Evolutionary conservation across 225 moss, liverwort and hornwort species (phyloP).

Genomic region (Bryoerythrophyllum caledonicum): DNA sequence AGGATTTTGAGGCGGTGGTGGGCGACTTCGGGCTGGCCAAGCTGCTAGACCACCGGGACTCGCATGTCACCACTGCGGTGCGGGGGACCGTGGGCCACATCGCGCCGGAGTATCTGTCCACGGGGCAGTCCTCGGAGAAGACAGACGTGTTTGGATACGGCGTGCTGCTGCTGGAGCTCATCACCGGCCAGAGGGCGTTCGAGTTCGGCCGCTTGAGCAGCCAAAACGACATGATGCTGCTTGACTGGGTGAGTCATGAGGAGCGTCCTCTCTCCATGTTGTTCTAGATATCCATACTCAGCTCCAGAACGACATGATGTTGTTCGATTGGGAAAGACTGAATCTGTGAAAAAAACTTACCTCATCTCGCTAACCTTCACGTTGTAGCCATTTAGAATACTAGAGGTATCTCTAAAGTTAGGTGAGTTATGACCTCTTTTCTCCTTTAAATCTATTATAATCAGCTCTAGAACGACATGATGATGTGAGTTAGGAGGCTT

Average conservation of each 20-base stretch:
- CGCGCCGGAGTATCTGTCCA: constrained; percentile 93
- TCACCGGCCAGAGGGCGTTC: constrained; percentile 91
- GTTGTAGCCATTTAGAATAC: no score
- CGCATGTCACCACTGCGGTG: constrained; percentile 91
- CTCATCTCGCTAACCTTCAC: no score
- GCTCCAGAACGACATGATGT: no score
- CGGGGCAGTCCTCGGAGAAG: constrained; percentile 97
- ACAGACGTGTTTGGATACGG: constrained; percentile 95
- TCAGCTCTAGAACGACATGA: no score
- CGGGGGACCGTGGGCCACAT: constrained; percentile 95
- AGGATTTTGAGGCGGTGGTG: constrained; percentile 93
- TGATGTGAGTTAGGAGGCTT: not conserved
- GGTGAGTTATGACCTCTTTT: no score
- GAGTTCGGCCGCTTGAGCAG: constrained; percentile 80
- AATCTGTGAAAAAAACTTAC: no score
- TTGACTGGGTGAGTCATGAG: constrained; percentile 70
- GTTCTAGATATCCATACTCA: no score
- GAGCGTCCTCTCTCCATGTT: no score
- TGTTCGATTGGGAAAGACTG: no score
- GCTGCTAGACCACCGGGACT: constrained; percentile 85
- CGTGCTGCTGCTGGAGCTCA: constrained; percentile 86
- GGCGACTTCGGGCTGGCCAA: constrained; percentile 96
- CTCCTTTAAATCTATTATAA: no score
- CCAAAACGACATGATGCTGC: constrained; percentile 88
- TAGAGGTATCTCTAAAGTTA: no score